phyloP scores from a whole-genome alignment of 139 green algal genomes.

The Tetraselmis striata region DNA sequence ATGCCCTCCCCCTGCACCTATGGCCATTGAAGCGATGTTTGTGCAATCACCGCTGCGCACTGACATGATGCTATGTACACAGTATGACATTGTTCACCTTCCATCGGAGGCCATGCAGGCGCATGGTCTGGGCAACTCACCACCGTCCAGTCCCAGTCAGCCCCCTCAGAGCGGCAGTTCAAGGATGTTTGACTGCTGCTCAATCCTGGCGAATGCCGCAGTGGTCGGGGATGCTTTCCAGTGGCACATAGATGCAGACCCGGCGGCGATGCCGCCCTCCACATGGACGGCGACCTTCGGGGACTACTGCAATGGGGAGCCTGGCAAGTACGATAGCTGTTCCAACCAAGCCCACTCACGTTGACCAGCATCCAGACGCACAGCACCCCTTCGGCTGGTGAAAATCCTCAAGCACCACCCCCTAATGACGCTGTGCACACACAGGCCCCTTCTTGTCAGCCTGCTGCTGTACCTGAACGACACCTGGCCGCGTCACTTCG shows the following conservation, averaged over 20 bases:
- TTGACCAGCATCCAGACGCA: not conserved
- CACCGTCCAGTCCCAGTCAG: not conserved
- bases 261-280: conserved; percentile 29
- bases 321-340: not conserved
- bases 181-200: conserved; percentile 44
- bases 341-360: not conserved
- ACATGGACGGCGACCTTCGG: conserved; percentile 47
- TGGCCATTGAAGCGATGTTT: not conserved
- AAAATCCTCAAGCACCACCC: not conserved
- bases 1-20: not conserved
- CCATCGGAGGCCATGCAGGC: conserved; percentile 59
- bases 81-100: conserved; percentile 59
- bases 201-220: conserved; percentile 78
- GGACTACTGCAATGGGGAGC: conserved; percentile 66
- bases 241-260: conserved; percentile 84
- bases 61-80: not conserved
- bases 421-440: not conserved
- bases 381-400: not conserved
- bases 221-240: conserved; percentile 56
- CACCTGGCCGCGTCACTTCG: conserved; percentile 55
- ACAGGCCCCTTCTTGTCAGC: conserved; percentile 65
- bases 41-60: no score
- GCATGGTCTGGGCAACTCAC: not conserved
- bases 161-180: not conserved
- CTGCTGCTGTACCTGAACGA: conserved; percentile 78